Conservation (phyloP, 2,329 filamentous ascomycete species). For the Leptographium lundbergii region DNA sequence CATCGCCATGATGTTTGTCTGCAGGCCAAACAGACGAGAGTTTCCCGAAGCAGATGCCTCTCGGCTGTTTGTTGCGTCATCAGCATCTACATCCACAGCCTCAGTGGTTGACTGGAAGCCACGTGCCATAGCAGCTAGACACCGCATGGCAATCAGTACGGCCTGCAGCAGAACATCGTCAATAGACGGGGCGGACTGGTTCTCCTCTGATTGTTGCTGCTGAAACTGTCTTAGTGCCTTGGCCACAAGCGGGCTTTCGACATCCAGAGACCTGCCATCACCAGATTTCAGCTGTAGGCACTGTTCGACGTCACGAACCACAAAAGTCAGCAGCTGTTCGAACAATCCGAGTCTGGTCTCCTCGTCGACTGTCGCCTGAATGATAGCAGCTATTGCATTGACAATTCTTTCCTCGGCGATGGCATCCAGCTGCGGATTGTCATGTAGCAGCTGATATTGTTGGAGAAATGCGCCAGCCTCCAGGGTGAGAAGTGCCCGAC, state of each 20-base stretch:
- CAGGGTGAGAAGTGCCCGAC: slow-evolving; percentile 52
- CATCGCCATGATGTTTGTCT: slow-evolving; percentile 33
- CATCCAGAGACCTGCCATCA: slow-evolving; percentile 9
- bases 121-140: slow-evolving; percentile 57
- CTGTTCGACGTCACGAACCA: slow-evolving; percentile 48
- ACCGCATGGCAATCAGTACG: slow-evolving; percentile 47
- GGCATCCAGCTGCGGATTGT: slow-evolving; percentile 47
- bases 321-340: slow-evolving; percentile 44
- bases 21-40: slow-evolving; percentile 22
- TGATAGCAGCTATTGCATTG: slow-evolving; percentile 60
- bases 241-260: slow-evolving; percentile 8
- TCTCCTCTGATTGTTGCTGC: neutral
- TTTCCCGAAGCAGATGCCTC: neutral
- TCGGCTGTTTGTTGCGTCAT: neutral
- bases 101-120: slow-evolving; percentile 59
- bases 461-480: slow-evolving; percentile 57
- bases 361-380: slow-evolving; percentile 56
- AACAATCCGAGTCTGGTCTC: slow-evolving; percentile 40
- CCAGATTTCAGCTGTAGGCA: slow-evolving; percentile 22
- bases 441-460: slow-evolving; percentile 56
- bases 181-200: slow-evolving; percentile 11
- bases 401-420: slow-evolving; percentile 61
- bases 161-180: slow-evolving; percentile 36
- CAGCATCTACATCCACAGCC: slow-evolving; percentile 49
- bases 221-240: slow-evolving; percentile 15